Conservation (phyloP, 2,329 filamentous ascomycete species). For the Keithomyces neogunnii region DNA sequence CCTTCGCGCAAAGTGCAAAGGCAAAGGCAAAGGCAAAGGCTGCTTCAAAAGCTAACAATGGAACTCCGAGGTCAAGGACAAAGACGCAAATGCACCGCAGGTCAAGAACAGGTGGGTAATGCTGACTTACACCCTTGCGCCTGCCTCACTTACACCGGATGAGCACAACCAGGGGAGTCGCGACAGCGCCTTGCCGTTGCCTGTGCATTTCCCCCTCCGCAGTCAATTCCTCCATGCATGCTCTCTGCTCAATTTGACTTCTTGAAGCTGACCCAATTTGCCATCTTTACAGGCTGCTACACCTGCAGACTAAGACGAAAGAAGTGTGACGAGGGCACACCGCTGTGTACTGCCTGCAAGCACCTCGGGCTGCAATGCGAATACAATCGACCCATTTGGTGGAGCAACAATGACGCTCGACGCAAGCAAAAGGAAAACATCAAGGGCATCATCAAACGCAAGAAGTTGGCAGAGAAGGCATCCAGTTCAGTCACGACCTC, state of each 20-base stretch:
- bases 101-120: conserved; percentile 71
- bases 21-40: conserved; percentile 40
- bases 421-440: conserved; percentile 86
- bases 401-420: conserved; percentile 85
- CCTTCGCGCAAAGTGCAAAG: conserved; percentile 50
- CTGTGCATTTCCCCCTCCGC: neutral
- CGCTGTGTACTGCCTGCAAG: conserved; percentile 57
- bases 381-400: conserved; percentile 96
- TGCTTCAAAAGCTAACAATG: conserved; percentile 44
- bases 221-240: neutral
- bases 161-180: neutral
- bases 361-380: conserved; percentile 80
- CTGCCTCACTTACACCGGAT: conserved; percentile 21
- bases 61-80: conserved; percentile 56
- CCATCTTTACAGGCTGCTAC: conserved; percentile 47
- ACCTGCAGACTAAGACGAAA: conserved; percentile 59
- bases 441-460: conserved; percentile 96
- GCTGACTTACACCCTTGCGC: conserved; percentile 6
- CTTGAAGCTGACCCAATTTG: conserved; percentile 3
- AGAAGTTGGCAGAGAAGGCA: conserved; percentile 85
- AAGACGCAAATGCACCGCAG: conserved; percentile 86
- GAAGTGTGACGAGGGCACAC: conserved; percentile 60
- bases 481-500: conserved; percentile 47
- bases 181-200: conserved; percentile 7
- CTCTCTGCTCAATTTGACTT: neutral